A percentile compares a stretch with the other conserved stretches of the same genome.
These are phyloP conservation scores for Amaranthus palmeri DNA, from an alignment of 148 eudicot species.

Conservation along the genomic window DNA sequence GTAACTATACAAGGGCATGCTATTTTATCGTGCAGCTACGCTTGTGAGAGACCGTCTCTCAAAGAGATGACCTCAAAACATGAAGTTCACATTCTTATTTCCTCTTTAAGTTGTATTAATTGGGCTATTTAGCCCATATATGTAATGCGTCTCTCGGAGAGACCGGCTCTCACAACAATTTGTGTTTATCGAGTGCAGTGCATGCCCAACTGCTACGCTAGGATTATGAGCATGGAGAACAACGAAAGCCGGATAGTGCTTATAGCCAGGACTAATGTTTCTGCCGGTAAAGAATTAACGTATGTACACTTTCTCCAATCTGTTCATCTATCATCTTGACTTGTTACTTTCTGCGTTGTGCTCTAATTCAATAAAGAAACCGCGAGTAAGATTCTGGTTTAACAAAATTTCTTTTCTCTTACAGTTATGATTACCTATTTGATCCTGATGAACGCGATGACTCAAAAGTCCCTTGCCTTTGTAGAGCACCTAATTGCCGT, in stretches of 20 bases:
- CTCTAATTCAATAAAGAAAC: background rate
- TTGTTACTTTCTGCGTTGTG: background rate
- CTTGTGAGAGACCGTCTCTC: background rate
- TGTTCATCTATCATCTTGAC: background rate
- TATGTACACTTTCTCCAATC: constrained; percentile 21
- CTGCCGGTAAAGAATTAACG: constrained; percentile 87
- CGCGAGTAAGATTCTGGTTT: background rate
- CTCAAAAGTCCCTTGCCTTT: constrained; percentile 79
- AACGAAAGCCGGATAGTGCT: constrained; percentile 83
- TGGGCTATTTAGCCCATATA: too few relatives aligned
- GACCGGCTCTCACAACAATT: background rate
- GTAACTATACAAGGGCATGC: background rate
- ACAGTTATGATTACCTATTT: constrained; percentile 87
- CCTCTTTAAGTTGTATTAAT: too few relatives aligned
- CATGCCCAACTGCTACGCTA: constrained; percentile 95
- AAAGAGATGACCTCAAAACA: too few relatives aligned
- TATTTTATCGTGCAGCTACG: background rate
- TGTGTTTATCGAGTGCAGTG: constrained; percentile 45
- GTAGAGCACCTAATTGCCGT: constrained; percentile 75
- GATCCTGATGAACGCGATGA: constrained; percentile 87
- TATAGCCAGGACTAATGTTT: constrained; percentile 68
- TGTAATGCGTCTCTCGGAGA: too few relatives aligned
- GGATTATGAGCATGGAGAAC: constrained; percentile 68
- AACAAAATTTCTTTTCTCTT: background rate
- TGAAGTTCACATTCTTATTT: too few relatives aligned